Evolutionary conservation across 2,329 filamentous ascomycete species (phyloP), one percentile per base, ranked within the genome.

Genomic region (Setomelanomma holmii): DNA sequence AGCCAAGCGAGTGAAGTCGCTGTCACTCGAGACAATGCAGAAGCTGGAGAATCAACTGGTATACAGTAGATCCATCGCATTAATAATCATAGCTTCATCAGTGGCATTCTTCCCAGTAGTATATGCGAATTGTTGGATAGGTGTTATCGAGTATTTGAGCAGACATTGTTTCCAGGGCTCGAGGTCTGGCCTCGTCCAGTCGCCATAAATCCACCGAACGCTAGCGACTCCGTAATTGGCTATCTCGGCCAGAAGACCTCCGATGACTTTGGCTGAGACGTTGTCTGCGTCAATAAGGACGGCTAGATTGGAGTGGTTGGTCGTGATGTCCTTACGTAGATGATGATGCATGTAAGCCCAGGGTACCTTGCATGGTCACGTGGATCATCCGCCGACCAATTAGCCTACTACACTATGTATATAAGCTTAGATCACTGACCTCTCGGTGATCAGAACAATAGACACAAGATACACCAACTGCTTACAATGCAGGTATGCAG

Each of bases 61-160:
- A 51, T 73, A 72, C 5, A 74, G 53, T 12, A 74, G 53, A 44
- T 73, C 69, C 70, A 73, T 75, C 14, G 69, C 69, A 35, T 74
- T 64, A 21, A 72, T 73, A 38, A 73, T 73, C 71, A 74, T 74
- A 1, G 66, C 66, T 17, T 65, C 65, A 23, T 71, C 64, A 1
- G 67, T 72, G 16, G 68, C 61, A 17, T 71, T 71, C 46, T 71
- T 71, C n/a, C 61, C 61, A 1, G 55, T 66, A 1, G 67, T 72
- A 44, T 70, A 70, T 5, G 66, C 65, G 36, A 68, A 68, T 43
- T 69, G 66, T 24, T 69, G 68, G 21, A 69, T 65, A 2, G 67
- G 67, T 5, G 56, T 48, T 34, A 68, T 58, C 0, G 63, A 67
- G 44, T 69, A 56, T 22, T 64, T 53, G 11, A 59, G 45, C 24